Base-by-base conservation (phyloP, 495 filamentous ascomycete species). In the Penicillium steckii region DNA sequence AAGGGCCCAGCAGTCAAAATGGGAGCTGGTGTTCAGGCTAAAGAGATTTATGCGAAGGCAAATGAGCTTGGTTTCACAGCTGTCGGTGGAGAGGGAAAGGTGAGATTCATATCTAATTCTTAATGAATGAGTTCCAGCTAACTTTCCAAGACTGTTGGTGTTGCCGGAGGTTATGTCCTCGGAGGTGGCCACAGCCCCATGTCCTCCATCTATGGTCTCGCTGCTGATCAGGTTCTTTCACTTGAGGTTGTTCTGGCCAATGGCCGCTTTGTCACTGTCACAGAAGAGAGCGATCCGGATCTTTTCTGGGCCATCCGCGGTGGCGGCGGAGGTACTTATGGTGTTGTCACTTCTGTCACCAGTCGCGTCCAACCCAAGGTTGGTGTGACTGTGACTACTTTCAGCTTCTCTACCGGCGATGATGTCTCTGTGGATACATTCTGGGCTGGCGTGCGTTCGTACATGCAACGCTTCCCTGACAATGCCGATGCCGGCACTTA, bases 301-400 rank as follows among this genome's bases (percentile, higher is more conserved):
- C 77, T 86, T 8, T 88, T 85, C 73, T 87, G 78, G 58, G 77
- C 77, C n/a, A 35, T 60, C 24, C 56, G 67, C 38, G 68, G 68
- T 33, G 68, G 65, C 17, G 68, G 68, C 42, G 68, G 63, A 33
- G 53, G 27, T 27, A 80, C 77, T 32, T 85, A 70, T 48, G 81
- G 80, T 9, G 65, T 81, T 7, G 76, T 82, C 5, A 76, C 75
- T 17, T 80, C 77, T 1, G 56, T 81, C 37, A 72, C 70, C 19
- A 68, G 78, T 41, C 76, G 74, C 26, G 72, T 76, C 19, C 64
- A 73, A 44, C 71, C 52, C 21, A 74, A 76, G 49, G 59, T 67
- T 13, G 60, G 60, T 4, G 66, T 74, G 2, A 68, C 77, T 9
- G 50, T 68, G 5, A 73, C 76, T 8, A 70, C 52, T 5, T 78